Percentiles rank a stretch among this genome's conserved stretches.
Evolutionary conservation across 345 rosid genomes (phyloP).

Genomic region (Salix koriyanagi): DNA sequence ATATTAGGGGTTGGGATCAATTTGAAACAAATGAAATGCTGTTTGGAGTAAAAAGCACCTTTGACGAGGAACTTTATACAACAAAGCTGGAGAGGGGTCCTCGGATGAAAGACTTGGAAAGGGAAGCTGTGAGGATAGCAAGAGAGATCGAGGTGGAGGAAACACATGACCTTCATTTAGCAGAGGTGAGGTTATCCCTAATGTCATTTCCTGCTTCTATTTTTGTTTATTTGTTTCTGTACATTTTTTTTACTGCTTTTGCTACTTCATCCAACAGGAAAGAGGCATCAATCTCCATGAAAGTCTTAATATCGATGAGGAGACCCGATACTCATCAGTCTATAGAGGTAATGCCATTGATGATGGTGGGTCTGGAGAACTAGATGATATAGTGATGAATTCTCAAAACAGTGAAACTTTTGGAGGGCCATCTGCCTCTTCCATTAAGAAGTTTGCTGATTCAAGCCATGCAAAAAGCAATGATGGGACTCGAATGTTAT

Average conservation of each 20-base stretch:
- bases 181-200: conserved; percentile 56
- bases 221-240: neutral
- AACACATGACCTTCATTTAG: conserved; percentile 78
- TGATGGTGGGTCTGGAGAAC: conserved; percentile 76
- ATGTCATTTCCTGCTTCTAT: conserved; percentile 11
- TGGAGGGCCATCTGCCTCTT: conserved; percentile 46
- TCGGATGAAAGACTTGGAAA: conserved; percentile 55
- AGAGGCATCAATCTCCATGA: conserved; percentile 64
- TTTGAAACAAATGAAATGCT: conserved; percentile 66
- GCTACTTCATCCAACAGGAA: conserved; percentile 54
- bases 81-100: conserved; percentile 79
- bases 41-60: conserved; percentile 90
- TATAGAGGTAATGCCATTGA: conserved; percentile 47
- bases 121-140: conserved; percentile 77
- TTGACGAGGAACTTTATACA: conserved; percentile 81
- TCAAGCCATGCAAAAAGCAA: conserved; percentile 38
- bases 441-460: conserved; percentile 33
- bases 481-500: conserved; percentile 37
- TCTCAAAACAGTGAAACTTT: conserved; percentile 54
- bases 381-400: conserved; percentile 58
- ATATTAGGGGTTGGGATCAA: conserved; percentile 76
- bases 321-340: conserved; percentile 81
- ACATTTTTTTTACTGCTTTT: conserved; percentile 2
- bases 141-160: conserved; percentile 90
- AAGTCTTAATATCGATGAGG: conserved; percentile 66